Percentiles rank a stretch among this genome's conserved stretches.
Evolutionary conservation across 2,329 filamentous ascomycete species (phyloP).

Genomic region (Sordariomycetes sp.): DNA sequence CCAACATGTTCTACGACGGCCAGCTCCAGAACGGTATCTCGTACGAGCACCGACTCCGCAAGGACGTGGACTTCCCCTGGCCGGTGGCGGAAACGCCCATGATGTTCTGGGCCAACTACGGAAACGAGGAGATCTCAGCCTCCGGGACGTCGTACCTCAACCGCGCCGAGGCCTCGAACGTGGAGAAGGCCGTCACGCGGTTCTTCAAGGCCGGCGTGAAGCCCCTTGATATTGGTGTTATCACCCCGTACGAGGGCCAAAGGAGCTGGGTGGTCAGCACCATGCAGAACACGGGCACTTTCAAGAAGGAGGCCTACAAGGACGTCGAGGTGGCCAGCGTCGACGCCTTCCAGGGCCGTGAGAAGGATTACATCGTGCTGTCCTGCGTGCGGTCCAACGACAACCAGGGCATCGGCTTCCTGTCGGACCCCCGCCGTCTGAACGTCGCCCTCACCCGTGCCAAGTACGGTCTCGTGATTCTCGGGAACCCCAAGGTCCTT

Average conservation of each 20-base stretch:
- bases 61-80: slow-evolving; percentile 97
- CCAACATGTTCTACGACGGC: slow-evolving; percentile 99
- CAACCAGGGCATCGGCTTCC: slow-evolving; percentile 96
- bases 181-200: slow-evolving; percentile 95
- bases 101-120: slow-evolving; percentile 99
- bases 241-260: slow-evolving; percentile 96
- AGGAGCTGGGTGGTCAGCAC: slow-evolving; percentile 96
- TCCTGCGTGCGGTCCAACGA: slow-evolving; percentile 98
- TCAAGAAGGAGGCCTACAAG: slow-evolving; percentile 98
- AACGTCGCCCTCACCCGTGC: slow-evolving; percentile 95
- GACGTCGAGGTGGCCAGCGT: slow-evolving; percentile 97
- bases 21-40: slow-evolving; percentile 95
- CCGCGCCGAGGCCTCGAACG: slow-evolving; percentile 90
- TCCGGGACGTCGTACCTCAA: slow-evolving; percentile 97
- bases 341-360: slow-evolving; percentile 95
- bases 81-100: slow-evolving; percentile 87
- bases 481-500: slow-evolving; percentile 93
- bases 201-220: slow-evolving; percentile 99
- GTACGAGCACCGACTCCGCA: slow-evolving; percentile 72
- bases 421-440: slow-evolving; percentile 92
- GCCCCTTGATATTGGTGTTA: slow-evolving; percentile 86
- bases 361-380: slow-evolving; percentile 97
- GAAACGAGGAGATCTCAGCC: slow-evolving; percentile 94
- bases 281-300: slow-evolving; percentile 96
- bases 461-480: slow-evolving; percentile 90